Percentiles rank a stretch among this genome's conserved stretches.
Evolutionary conservation across 129 eudicot species (phyloP).

Genomic region (Pulicaria dysenterica): DNA sequence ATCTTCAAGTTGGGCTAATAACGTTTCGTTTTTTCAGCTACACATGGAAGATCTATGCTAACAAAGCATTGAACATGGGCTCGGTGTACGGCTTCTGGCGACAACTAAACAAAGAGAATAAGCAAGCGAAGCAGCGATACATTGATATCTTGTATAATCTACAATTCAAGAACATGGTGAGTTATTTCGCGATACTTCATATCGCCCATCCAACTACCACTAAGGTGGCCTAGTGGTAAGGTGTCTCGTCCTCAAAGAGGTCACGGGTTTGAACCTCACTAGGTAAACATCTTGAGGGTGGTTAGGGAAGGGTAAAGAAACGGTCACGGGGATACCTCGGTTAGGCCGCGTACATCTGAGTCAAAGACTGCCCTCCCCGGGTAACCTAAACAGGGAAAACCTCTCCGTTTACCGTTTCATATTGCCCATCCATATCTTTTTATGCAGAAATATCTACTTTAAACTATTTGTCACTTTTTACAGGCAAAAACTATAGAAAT

Average conservation of each 20-base stretch:
- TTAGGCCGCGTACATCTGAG: no score
- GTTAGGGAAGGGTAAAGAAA: no score
- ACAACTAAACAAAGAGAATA: constrained; percentile 67
- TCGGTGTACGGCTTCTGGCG: constrained; percentile 77
- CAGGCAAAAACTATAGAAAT: constrained; percentile 28
- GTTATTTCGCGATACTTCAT: constrained; percentile 12
- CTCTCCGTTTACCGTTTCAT: no score
- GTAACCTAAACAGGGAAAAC: no score
- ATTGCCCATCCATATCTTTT: not conserved
- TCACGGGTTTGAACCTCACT: no score
- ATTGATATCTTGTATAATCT: constrained; percentile 67
- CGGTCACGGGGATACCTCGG: no score
- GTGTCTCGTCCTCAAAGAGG: no score
- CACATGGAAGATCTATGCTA: constrained; percentile 96
- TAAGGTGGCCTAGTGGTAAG: no score
- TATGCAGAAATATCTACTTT: constrained; percentile 5
- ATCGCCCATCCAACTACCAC: not conserved
- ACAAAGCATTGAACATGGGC: constrained; percentile 85
- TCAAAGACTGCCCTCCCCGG: no score
- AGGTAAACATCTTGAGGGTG: no score
- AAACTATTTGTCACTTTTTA: constrained; percentile 12
- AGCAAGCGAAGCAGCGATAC: constrained; percentile 80
- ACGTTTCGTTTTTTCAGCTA: constrained; percentile 53
- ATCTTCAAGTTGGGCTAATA: not conserved
- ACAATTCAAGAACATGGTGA: constrained; percentile 73